Evolutionary conservation across 768 basidiomycete species (phyloP), one percentile per base, ranked within the genome.

Genomic region (Boletellus ananas): DNA sequence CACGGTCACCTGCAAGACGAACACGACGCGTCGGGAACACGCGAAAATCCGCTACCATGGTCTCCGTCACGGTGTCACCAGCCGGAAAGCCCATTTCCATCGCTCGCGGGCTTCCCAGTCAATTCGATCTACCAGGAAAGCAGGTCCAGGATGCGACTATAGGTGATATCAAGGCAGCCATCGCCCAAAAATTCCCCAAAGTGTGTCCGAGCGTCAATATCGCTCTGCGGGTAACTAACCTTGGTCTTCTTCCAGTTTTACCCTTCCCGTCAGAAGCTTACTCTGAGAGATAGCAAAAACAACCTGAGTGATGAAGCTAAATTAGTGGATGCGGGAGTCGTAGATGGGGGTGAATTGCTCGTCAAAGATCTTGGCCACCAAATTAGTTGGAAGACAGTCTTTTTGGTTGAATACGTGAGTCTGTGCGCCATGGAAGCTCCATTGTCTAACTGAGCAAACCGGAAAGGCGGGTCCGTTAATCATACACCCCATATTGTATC

Each of bases 291-390:
- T 45, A 79, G 83, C 39, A 79, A 76, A 47, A 83, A 79, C 49
- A 62, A 80, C 5, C 74, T 90, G 14, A 71, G 79, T 1, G 87
- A 94, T 49, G 81, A 83, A 14, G 70, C 74, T 35, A 79, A 77
- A 29, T 65, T 98, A 39, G 67, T 64, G 13, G 74, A 79, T 23
- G 76, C 80, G n/a, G 80, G 79, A 0, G 64, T 90, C 4, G 61
- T 59, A 10, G 76, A 84, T 17, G 84, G 79, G 10, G 77, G 76
- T n/a, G 82, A 85, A 51, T 60, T 98, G 34, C 68, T 77, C 34
- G 75, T 94, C 51, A 96, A 96, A 68, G 96, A 98, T 68, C 72
- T 98, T 27, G 96, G 96, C 0, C 79, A 86, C 7, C 96, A 99
- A 67, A 73, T 95, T 39, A 78, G 81, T 60, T 97, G 94, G 90